Conservation (phyloP, 805 yeast species). For the Kluyveromyces nonfermentans region DNA sequence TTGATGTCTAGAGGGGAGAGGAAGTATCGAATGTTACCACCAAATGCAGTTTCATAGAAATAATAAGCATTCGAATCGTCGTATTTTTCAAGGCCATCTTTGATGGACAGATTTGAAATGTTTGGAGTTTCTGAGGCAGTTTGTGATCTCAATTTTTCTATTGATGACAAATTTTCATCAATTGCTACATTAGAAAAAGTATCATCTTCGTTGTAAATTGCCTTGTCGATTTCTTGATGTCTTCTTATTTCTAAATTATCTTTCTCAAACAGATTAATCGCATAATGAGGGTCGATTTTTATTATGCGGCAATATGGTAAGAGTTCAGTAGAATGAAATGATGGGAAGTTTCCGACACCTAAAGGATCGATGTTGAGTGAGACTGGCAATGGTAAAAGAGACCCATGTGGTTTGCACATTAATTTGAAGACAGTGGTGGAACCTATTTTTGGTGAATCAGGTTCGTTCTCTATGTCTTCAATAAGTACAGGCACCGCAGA, state of each 20-base stretch:
- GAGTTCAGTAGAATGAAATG: conserved; percentile 34
- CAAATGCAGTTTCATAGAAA: conserved; percentile 72
- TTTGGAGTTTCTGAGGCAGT: background rate
- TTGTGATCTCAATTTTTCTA: conserved; percentile 26
- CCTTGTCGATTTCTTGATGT: conserved; percentile 48
- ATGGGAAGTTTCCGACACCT: conserved; percentile 44
- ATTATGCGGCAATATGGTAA: conserved; percentile 56
- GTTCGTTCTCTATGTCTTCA: conserved; percentile 38
- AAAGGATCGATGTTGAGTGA: conserved; percentile 34
- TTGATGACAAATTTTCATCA: conserved; percentile 40
- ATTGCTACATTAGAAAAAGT: conserved; percentile 47
- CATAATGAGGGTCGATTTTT: conserved; percentile 50
- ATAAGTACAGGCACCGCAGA: conserved; percentile 60
- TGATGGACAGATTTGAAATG: conserved; percentile 9
- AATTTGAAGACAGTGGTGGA: conserved; percentile 51
- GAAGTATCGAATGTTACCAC: conserved; percentile 54
- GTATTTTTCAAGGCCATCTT: conserved; percentile 11
- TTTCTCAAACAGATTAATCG: conserved; percentile 42
- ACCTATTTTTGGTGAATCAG: conserved; percentile 49
- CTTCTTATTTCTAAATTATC: conserved; percentile 49
- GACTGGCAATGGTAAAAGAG: conserved; percentile 41
- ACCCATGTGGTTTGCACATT: conserved; percentile 45
- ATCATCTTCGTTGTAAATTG: conserved; percentile 52
- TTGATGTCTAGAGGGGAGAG: conserved; percentile 74
- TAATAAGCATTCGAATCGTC: conserved; percentile 44